phyloP scores from a whole-genome alignment of 768 basidiomycete species.

The Pleurotus eryngii region DNA sequence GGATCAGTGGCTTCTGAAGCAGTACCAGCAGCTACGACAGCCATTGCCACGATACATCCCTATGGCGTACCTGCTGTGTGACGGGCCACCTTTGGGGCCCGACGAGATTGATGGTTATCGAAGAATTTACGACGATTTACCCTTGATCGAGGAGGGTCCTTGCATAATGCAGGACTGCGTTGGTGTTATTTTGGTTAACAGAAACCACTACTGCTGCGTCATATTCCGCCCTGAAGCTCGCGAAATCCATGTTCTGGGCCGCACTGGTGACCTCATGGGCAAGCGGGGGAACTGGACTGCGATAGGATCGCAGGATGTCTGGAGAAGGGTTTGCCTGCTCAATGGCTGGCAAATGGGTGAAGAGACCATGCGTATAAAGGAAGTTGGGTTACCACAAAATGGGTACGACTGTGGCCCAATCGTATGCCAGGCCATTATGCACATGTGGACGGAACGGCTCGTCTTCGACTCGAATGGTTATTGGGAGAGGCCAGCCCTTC shows the following conservation, averaged over 20 bases:
- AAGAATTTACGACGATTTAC: neutral
- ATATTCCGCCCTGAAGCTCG: neutral
- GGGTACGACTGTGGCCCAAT: constrained; percentile 12
- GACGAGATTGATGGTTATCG: neutral
- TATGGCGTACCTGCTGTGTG: neutral
- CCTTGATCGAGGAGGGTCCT: neutral
- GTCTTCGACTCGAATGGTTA: neutral
- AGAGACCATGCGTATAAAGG: neutral
- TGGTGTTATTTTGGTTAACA: neutral
- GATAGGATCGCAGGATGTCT: neutral
- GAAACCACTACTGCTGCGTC: constrained; percentile 7
- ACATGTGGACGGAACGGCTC: constrained; percentile 8
- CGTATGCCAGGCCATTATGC: constrained; percentile 4
- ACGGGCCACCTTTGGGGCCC: neutral
- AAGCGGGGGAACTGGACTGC: neutral
- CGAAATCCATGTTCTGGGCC: constrained; percentile 6
- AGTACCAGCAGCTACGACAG: neutral
- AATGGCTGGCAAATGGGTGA: neutral
- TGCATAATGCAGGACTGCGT: neutral
- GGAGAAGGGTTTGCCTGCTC: constrained; percentile 1
- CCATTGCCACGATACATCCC: neutral
- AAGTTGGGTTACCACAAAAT: constrained; percentile 10
- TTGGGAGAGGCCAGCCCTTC: constrained; percentile 8
- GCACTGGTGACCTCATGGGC: neutral
- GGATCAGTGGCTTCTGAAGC: constrained; percentile 4